Base-by-base conservation (phyloP, 1,284 basidiomycete genomes). In the Marasmius sp. region DNA sequence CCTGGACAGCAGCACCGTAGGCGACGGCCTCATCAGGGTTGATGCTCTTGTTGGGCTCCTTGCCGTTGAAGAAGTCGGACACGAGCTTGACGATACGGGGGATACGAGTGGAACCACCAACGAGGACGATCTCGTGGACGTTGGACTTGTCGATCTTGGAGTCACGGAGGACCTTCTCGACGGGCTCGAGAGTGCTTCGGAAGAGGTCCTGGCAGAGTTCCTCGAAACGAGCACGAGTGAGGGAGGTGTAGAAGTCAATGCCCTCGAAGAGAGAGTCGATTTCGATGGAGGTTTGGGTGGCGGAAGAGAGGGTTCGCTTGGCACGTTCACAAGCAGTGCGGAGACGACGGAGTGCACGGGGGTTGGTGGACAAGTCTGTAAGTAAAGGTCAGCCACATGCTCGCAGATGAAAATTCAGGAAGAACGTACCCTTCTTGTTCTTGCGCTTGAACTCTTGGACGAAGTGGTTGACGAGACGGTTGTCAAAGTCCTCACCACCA, bases 1-100 rank as follows among this genome's bases (percentile, higher is more conserved):
- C 97, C 83, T 98, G 97, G 71, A 99, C 97, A 67, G 97, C 96
- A 69, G 97, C 97, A 85, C 97, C 97, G 80, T 98, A 98, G 45
- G 97, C 97, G 68, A 99, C 97, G 65, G 97, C 97, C 84, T 99
- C 97, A 72, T 99, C 97, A 67, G 97, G 97, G 91, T 99, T 99
- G 87, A 99, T 99, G 77, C 86, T 91, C 84, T 93, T 93, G 86
- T 93, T 94, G 73, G 92, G 93, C 83, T 95, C 93, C 84, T 95
- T 94, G 77, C 96, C 96, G 76, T 86, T 86, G 89, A 98, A 99
- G 88, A 95, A 97, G 83, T 98, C 96, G 64, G 94, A 96, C 57
- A 99, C 95, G 75, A 98, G 92, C 84, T 97, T 96, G 79, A 97
- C 92, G 74, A 98, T 93, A 81, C 94, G 93, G 70, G 97, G 96